Evolutionary conservation across 2,329 filamentous ascomycete species (phyloP).

Genomic region (Sporothrix protearum): DNA sequence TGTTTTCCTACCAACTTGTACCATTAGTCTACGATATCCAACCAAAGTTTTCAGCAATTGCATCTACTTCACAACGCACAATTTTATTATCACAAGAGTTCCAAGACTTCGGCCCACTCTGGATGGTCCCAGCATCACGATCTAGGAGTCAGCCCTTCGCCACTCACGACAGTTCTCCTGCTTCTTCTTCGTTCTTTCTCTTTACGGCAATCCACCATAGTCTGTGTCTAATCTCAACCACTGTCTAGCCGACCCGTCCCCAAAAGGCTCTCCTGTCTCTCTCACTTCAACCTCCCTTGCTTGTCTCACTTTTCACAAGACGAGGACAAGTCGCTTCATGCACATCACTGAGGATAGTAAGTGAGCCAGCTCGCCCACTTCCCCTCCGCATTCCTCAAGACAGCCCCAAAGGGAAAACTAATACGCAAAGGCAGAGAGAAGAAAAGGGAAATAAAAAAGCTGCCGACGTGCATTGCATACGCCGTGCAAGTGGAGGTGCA

Average conservation of each 20-base stretch:
- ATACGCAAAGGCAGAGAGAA: not conserved
- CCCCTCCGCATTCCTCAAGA: slow-evolving; percentile 11
- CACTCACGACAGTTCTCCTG: not conserved
- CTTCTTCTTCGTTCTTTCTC: not conserved
- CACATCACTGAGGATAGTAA: not conserved
- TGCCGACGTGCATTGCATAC: not conserved
- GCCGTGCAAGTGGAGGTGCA: not conserved
- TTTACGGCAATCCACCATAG: not conserved
- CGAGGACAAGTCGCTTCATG: not conserved
- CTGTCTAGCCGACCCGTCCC: not conserved
- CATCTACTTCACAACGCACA: not conserved
- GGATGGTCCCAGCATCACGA: too few relatives aligned
- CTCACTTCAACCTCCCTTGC: not conserved
- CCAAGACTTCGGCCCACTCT: too few relatives aligned
- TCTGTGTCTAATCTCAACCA: not conserved
- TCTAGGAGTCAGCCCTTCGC: not conserved
- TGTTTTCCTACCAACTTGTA: slow-evolving; percentile 4
- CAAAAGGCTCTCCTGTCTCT: not conserved
- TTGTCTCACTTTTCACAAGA: slow-evolving; percentile 1
- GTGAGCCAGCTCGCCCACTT: not conserved
- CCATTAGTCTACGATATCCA: slow-evolving; percentile 23
- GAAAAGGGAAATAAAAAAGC: not conserved
- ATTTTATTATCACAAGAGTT: not conserved
- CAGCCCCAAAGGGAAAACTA: not conserved
- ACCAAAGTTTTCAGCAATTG: slow-evolving; percentile 5